These are phyloP conservation scores for Tolypocladium cylindrosporum DNA, from an alignment of 2,329 filamentous ascomycete species.

Conservation along the genomic window DNA sequence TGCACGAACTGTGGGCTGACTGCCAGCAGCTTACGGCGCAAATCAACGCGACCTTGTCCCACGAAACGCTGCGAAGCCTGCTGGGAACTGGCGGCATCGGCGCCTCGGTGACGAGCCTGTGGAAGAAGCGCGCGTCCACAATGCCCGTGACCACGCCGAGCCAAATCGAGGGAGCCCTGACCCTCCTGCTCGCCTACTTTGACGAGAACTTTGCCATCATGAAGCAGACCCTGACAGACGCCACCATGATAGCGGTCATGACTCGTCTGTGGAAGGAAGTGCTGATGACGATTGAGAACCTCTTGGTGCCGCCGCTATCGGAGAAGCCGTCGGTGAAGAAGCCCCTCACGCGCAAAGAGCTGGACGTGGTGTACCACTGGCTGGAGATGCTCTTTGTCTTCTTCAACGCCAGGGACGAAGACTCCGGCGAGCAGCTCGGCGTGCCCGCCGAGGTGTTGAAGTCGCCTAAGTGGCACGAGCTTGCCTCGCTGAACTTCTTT, in stretches of 20 bases:
- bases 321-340: conserved; percentile 87
- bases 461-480: conserved; percentile 95
- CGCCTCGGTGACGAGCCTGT: conserved; percentile 62
- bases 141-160: conserved; percentile 52
- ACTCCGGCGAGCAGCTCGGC: conserved; percentile 69
- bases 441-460: conserved; percentile 87
- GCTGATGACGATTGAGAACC: conserved; percentile 76
- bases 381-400: conserved; percentile 83
- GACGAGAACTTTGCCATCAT: conserved; percentile 98
- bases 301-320: conserved; percentile 86
- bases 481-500: conserved; percentile 95
- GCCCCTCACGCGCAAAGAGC: conserved; percentile 73
- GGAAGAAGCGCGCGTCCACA: conserved; percentile 49
- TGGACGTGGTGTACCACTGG: conserved; percentile 95
- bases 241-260: conserved; percentile 99
- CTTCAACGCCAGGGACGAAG: conserved; percentile 87
- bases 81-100: conserved; percentile 60
- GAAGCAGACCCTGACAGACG: conserved; percentile 89
- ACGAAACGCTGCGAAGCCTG: conserved; percentile 65
- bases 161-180: conserved; percentile 72
- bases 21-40: conserved; percentile 67
- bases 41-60: conserved; percentile 81
- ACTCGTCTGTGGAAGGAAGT: conserved; percentile 97
- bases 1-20: conserved; percentile 5
- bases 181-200: conserved; percentile 85